Percentiles rank a stretch among this genome's conserved stretches.
Evolutionary conservation across 768 basidiomycete genomes (phyloP).

Genomic region (Boletus tomentosulus): DNA sequence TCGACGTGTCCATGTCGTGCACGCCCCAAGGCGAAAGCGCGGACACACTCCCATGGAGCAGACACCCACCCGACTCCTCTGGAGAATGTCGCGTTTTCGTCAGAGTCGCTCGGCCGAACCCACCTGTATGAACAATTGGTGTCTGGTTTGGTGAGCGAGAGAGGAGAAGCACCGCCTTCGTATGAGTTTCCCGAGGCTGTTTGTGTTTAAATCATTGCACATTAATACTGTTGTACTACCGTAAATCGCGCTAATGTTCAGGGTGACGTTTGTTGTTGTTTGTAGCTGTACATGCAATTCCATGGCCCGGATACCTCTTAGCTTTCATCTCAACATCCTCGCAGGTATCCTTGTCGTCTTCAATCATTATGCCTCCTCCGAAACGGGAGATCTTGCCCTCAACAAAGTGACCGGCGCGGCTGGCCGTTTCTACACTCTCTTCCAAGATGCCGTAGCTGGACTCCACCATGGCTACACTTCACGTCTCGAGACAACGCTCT

Average conservation of each 20-base stretch:
- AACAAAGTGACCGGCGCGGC: constrained; percentile 19
- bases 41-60: background rate
- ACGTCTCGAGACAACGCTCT: constrained; percentile 1
- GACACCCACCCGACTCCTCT: constrained; percentile 26
- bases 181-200: constrained; percentile 10
- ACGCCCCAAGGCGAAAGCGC: constrained; percentile 11
- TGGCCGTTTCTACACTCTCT: constrained; percentile 13
- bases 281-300: background rate
- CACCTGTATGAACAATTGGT: constrained; percentile 74
- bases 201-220: background rate
- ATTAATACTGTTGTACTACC: background rate
- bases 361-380: constrained; percentile 10
- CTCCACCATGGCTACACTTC: constrained; percentile 7
- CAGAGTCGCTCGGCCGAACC: constrained; percentile 41
- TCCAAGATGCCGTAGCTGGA: constrained; percentile 2
- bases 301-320: constrained; percentile 12
- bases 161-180: constrained; percentile 79
- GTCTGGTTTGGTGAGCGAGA: constrained; percentile 74
- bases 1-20: constrained; percentile 44
- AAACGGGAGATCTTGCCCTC: constrained; percentile 16
- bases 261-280: background rate
- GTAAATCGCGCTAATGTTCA: background rate
- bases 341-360: constrained; percentile 20
- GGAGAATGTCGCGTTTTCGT: constrained; percentile 1
- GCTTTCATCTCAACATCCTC: constrained; percentile 17